Evolutionary conservation across 257 asterid species (phyloP), one percentile per base, ranked within the genome.

Genomic region (Haberlea rhodopensis): DNA sequence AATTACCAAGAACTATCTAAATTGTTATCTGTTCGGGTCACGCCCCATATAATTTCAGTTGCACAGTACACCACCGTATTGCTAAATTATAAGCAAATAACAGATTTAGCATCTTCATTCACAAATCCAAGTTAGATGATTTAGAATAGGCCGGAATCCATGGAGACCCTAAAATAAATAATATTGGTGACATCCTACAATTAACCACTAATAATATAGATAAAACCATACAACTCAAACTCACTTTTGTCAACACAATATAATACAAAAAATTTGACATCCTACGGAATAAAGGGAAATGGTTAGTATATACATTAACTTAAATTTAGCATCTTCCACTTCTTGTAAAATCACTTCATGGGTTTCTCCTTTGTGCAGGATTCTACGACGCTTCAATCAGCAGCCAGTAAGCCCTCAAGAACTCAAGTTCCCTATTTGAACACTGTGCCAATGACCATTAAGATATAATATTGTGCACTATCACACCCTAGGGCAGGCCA

Each of bases 191-290:
- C 43, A 32, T 9, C 43, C 43, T 32, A 32, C 9, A 32, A 32
- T 8, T 32, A 32, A 32, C 15, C 13, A 32, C 43, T 32, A 9
- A 59, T 31, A 13, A 67, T 60, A 55, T 24, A 43, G 71, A 51
- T 57, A 53, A 60, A n/a, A 53, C 63, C 63, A 70, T 53, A 34
- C 19, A 25, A 71, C 24, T 6, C 26, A 9, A 23, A 57, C 49
- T 8, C 58, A 9, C 27, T n/a, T 13, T 4, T 5, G 32, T 13
- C 49, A 24, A 27, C 22, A 2, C 62, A 10, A 26, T 0, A 10
- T 29, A 27, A 55, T 2, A 52, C 27, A 4, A 57, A 74, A 40
- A 56, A n/a, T n/a, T 26, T 63, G 7, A 53, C 9, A 53, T 18
- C 61, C 11, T 26, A 56, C 60, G 26, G 3, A 53, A 10, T 32